Evolutionary conservation across 2,329 filamentous ascomycete genomes (phyloP), one percentile per base, ranked within the genome.

Genomic region (Diaporthe destruens): DNA sequence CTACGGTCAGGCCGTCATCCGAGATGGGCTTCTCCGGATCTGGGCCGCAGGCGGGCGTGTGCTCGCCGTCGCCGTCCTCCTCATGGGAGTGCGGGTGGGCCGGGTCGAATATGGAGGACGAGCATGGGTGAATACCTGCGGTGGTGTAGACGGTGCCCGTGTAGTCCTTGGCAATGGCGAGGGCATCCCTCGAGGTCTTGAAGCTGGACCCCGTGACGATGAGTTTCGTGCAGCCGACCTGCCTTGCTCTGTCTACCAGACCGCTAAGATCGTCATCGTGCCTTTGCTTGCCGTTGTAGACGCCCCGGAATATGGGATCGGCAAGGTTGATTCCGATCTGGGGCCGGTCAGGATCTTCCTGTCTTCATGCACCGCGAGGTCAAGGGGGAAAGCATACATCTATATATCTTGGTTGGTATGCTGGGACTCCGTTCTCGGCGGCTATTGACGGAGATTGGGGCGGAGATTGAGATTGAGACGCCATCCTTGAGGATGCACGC

Each of bases 261-360:
- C 91, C 92, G 36, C 87, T 81, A 20, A 96, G 88, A 80, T 97
- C 94, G 77, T 93, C 87, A 14, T 91, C 89, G 77, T 97, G 94
- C 34, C 86, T 84, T 76, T 93, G 87, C 74, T 91, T 95, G 78
- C 94, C 94, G 79, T 97, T 92, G 80, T 98, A 97, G 54, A 89
- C 83, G 66, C 96, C 96, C 59, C 90, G 89, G 82, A 96, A 99
- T 73, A 98, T 94, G 68, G 94, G 93, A 79, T 99, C 96, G 69
- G 95, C 93, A 71, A 99, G 89, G 82, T 99, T 99, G 86, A 99
- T 98, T 72, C 96, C 96, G 79, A 99, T 92, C 90, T 92, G 70
- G 36, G 39, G 47, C 70, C 47, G 57, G 72, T 72, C 72, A 74
- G 72, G 53, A 67, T 63, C 55, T 73, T 72, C 20, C 20, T 32